phyloP scores from a whole-genome alignment of 352 stramenopile species.

The Elongisporangium prolatum region DNA sequence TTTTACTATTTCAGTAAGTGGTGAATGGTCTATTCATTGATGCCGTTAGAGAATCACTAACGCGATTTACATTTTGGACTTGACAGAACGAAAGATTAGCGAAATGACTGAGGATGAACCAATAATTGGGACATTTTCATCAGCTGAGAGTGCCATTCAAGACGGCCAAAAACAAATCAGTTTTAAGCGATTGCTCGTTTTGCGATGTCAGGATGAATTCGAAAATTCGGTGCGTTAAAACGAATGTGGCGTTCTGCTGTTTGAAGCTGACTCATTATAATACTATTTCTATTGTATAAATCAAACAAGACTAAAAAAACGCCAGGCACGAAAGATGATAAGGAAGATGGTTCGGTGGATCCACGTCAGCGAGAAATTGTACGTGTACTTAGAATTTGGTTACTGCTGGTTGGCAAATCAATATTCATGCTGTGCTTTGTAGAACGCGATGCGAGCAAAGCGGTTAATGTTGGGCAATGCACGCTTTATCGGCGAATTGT shows the following conservation, averaged over 20 bases:
- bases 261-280: too few relatives aligned
- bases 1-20: constrained; percentile 63
- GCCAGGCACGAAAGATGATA: constrained; percentile 21
- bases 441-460: constrained; percentile 63
- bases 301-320: constrained; percentile 38
- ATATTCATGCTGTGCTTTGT: not conserved
- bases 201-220: constrained; percentile 76
- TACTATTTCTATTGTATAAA: not conserved
- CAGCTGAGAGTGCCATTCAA: constrained; percentile 44
- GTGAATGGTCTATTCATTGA: not conserved
- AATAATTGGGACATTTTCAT: constrained; percentile 54
- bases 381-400: too few relatives aligned
- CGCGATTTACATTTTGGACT: too few relatives aligned
- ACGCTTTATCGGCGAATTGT: constrained; percentile 84
- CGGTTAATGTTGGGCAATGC: constrained; percentile 84
- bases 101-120: constrained; percentile 62
- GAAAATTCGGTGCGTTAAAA: constrained; percentile 51
- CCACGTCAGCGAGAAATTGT: constrained; percentile 51
- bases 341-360: constrained; percentile 37
- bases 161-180: constrained; percentile 37
- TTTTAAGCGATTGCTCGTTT: constrained; percentile 77
- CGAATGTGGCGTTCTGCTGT: not conserved
- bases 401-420: too few relatives aligned
- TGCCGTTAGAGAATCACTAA: too few relatives aligned
- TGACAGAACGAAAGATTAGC: constrained; percentile 39